Conservation (phyloP, 306 rosid species). For the Rubus parviflorus region DNA sequence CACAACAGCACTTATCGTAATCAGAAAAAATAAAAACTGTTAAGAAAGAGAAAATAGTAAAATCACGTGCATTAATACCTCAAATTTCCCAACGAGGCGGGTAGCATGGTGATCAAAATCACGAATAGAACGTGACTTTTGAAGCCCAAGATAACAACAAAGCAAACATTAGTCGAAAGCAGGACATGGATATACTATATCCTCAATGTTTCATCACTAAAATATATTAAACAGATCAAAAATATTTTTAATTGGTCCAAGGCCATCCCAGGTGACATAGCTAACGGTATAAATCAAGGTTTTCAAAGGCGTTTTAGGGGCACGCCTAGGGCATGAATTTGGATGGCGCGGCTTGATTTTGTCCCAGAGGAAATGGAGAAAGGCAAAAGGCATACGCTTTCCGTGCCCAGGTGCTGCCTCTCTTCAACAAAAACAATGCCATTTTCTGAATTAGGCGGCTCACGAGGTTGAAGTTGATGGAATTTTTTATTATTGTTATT, state of each 20-base stretch:
- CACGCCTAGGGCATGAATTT: neutral
- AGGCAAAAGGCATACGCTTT: neutral
- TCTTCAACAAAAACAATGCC: neutral
- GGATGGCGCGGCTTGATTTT: neutral
- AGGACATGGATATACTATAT: neutral
- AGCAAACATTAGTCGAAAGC: conserved; percentile 18
- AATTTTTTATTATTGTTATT: neutral
- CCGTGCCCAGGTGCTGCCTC: neutral
- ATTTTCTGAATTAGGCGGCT: neutral
- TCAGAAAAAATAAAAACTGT: neutral
- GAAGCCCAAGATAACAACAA: conserved; percentile 32
- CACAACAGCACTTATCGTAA: conserved; percentile 35
- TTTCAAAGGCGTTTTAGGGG: neutral
- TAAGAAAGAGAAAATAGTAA: conserved; percentile 16
- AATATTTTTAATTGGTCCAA: neutral
- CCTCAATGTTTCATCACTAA: neutral
- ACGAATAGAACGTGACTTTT: conserved; percentile 77
- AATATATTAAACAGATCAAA: neutral
- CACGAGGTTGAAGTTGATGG: neutral
- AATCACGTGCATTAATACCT: conserved; percentile 47
- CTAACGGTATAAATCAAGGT: neutral
- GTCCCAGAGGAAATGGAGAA: neutral
- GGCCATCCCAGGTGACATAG: neutral
- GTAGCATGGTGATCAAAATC: conserved; percentile 92
- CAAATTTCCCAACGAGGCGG: conserved; percentile 80